These are phyloP conservation scores for Xylaria sp. DNA, from an alignment of 2,329 filamentous ascomycete genomes.

Conservation along the genomic window DNA sequence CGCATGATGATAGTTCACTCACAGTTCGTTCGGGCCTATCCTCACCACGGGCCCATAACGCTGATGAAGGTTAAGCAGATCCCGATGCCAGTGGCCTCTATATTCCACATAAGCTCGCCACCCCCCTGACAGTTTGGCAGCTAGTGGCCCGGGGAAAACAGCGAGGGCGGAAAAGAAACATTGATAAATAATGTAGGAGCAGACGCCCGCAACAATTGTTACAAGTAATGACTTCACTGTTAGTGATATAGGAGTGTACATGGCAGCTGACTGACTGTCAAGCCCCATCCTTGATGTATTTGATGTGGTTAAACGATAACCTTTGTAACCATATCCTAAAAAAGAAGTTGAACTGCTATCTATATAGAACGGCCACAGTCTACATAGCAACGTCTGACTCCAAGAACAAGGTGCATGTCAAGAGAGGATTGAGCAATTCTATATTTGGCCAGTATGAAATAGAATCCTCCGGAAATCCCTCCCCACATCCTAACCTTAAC, in stretches of 20 bases:
- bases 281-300: background rate
- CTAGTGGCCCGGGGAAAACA: conserved; percentile 27
- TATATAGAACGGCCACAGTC: background rate
- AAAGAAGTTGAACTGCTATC: background rate
- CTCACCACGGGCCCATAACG: conserved; percentile 32
- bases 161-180: conserved; percentile 31
- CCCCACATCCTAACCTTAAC: background rate
- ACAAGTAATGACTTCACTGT: conserved; percentile 5
- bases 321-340: no score
- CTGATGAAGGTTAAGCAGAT: conserved; percentile 21
- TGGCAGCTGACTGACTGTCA: background rate
- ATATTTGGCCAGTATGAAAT: background rate
- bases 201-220: conserved; percentile 12
- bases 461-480: background rate
- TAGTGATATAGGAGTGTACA: background rate
- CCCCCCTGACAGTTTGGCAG: conserved; percentile 26
- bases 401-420: background rate
- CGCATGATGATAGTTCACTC: conserved; percentile 3
- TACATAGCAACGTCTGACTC: no score
- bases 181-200: conserved; percentile 28
- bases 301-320: background rate
- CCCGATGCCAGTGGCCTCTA: conserved; percentile 22
- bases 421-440: background rate
- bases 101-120: conserved; percentile 24
- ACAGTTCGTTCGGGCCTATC: conserved; percentile 34